Base-by-base conservation (phyloP, 2,329 filamentous ascomycete genomes). In the Aspergillus puulaauensis region DNA sequence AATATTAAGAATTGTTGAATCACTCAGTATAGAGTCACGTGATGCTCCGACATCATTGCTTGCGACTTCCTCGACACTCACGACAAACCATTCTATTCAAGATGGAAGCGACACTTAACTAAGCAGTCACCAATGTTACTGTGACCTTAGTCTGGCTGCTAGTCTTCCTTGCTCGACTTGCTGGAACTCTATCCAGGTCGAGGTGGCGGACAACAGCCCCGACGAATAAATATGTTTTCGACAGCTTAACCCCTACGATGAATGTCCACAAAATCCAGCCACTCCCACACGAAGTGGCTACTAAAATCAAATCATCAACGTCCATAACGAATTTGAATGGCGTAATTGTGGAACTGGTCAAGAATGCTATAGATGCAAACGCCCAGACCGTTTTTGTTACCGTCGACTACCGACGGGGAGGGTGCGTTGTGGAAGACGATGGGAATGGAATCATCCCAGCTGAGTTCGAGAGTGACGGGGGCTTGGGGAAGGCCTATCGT, bases 291-390 rank as follows among this genome's bases (percentile, higher is more conserved):
- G 81, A 90, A 64, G 90, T 90, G 56, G 81, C 86, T 66, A 85
- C 88, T 48, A 90, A 92, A 71, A 88, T 99, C 76, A 90, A 88
- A 70, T 96, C 93, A 0, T 96, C 93, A 0, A 86, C 86, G n/a
- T 80, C 83, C 55, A 88, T 98, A 65, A 89, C 86, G 2, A 89
- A 86, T 45, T 79, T 98, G 33, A 88, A 88, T 65, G 83, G 78
- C 24, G 91, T 90, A 4, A 78, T 90, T 14, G 79, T 86, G 55
- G 90, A 89, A 46, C 81, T 98, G 9, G 66, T 96, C 24, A 86
- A 89, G 71, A 99, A 99, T 72, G 86, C 91, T 0, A 80, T 99
- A 12, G 95, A 99, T 77, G 91, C 92, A 4, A 77, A 79, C 46
- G 88, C 93, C 15, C 82, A 80, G 35, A 89, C 82, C 55, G 76